Base-by-base conservation (phyloP, 1,139 yeast genomes). In the Kurtzmaniella quercitrusa region DNA sequence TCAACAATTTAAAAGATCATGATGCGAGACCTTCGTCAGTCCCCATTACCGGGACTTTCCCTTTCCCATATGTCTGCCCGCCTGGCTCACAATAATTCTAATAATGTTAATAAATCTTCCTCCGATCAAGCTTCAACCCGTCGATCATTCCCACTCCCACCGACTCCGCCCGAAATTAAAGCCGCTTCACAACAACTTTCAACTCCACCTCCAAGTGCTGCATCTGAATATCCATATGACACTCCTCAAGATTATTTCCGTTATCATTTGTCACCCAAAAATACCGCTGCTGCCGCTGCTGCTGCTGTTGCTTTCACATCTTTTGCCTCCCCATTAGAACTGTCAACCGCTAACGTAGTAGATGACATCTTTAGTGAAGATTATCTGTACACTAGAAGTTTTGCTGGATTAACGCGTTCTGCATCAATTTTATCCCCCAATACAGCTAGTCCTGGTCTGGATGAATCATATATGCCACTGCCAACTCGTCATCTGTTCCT, bases 401-500 rank as follows among this genome's bases (percentile, higher is more conserved):
- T 15, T 14, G 15, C 37, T 14, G 16, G 28, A 5, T 11, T 37
- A n/a, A 33, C 28, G 3, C 36, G 42, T 28, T 28, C 42, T 20
- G 43, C 40, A 8, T 42, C 45, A 3, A 33, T 42, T 12, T 36
- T 40, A n/a, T 39, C 42, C 7, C 33, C 45, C 19, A 39, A 17
- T 33, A 38, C 42, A 17, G 39, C 21, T 15, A 42, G 43, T 22
- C 45, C 45, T n/a, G 32, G 36, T 7, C 35, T 35, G 28, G 45
- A 39, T 18, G 39, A 36, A 17, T 15, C 42, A 3, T 42, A 39
- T 18, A 26, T 40, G 11, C 45, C 45, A 5, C 45, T 42, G 45
- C 21, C 33, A n/a, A 9, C 38, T 8, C n/a, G 20, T 6, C 64
- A 59, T 50, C 49, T 48, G 18, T 71, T 72, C 44, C 52, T 72